Evolutionary conservation across 202 grass and related monocot species (phyloP).

Genomic region (Musa balbisiana): DNA sequence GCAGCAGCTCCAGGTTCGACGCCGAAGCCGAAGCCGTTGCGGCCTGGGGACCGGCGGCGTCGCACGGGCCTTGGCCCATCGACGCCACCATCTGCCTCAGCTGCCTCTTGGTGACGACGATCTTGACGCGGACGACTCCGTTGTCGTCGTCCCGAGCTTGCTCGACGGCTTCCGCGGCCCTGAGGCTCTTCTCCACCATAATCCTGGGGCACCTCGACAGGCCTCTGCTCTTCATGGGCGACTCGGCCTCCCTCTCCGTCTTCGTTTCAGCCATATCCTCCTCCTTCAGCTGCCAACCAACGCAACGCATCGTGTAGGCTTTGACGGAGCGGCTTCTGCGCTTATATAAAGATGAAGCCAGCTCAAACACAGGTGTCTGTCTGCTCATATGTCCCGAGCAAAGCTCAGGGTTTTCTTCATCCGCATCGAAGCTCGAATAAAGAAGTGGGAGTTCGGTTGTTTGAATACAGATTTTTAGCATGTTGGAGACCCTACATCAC

Average conservation of each 20-base stretch:
- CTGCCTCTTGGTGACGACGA: conserved; percentile 7
- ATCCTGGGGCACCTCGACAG: conserved; percentile 7
- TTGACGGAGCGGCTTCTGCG: too few species aligned
- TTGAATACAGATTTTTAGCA: too few species aligned
- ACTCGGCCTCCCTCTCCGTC: background rate
- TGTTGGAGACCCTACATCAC: too few species aligned
- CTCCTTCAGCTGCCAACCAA: too few species aligned
- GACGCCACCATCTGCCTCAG: conserved; percentile 4
- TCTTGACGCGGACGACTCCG: background rate
- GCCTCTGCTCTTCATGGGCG: background rate
- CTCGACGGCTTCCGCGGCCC: background rate
- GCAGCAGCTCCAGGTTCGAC: background rate
- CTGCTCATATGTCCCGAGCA: too few species aligned
- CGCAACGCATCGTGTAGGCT: too few species aligned
- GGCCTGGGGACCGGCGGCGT: background rate
- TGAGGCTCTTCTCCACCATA: background rate
- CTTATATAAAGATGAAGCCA: too few species aligned
- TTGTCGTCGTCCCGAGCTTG: background rate
- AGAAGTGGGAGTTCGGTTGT: too few species aligned
- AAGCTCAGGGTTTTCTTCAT: too few species aligned
- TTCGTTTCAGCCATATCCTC: too few species aligned
- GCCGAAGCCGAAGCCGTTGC: background rate
- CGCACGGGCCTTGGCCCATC: background rate
- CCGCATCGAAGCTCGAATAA: too few species aligned
- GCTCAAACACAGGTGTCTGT: too few species aligned